phyloP scores from a whole-genome alignment of 345 rosid genomes.

The Arabis alpina region DNA sequence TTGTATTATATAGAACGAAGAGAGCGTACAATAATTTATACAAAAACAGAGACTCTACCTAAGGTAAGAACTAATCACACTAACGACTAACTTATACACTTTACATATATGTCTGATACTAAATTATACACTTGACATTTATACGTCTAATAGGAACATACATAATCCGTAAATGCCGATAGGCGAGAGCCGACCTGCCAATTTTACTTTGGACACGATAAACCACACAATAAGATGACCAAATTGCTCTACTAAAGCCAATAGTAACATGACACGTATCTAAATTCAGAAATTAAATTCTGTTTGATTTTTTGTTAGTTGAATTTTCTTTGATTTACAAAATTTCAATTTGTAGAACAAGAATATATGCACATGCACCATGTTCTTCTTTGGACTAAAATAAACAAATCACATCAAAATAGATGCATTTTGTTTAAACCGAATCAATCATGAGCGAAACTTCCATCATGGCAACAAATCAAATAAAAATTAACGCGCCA shows the following conservation, averaged over 20 bases:
- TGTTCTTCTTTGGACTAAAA: slow-evolving; percentile 35
- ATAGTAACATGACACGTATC: slow-evolving; percentile 16
- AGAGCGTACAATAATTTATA: too few relatives aligned
- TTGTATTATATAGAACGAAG: too few relatives aligned
- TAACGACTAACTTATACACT: too few relatives aligned
- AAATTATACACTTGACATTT: too few relatives aligned
- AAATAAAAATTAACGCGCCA: neutral
- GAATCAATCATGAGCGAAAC: slow-evolving; percentile 45
- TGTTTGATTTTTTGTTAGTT: neutral
- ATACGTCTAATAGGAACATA: neutral
- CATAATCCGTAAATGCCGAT: slow-evolving; percentile 33
- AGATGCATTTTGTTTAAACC: slow-evolving; percentile 30
- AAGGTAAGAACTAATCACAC: too few relatives aligned
- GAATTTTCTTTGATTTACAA: neutral
- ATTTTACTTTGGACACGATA: slow-evolving; percentile 22
- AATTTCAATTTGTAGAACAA: slow-evolving; percentile 10
- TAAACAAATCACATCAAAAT: slow-evolving; percentile 17
- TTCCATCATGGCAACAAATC: slow-evolving; percentile 32
- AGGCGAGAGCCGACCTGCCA: slow-evolving; percentile 33
- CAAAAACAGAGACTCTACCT: too few relatives aligned
- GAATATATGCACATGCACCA: slow-evolving; percentile 40
- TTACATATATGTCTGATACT: too few relatives aligned
- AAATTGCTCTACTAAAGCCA: slow-evolving; percentile 10
- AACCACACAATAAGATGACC: neutral
- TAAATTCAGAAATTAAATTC: neutral